phyloP scores from a whole-genome alignment of 495 filamentous ascomycete genomes.

The Penicillium alfredii region DNA sequence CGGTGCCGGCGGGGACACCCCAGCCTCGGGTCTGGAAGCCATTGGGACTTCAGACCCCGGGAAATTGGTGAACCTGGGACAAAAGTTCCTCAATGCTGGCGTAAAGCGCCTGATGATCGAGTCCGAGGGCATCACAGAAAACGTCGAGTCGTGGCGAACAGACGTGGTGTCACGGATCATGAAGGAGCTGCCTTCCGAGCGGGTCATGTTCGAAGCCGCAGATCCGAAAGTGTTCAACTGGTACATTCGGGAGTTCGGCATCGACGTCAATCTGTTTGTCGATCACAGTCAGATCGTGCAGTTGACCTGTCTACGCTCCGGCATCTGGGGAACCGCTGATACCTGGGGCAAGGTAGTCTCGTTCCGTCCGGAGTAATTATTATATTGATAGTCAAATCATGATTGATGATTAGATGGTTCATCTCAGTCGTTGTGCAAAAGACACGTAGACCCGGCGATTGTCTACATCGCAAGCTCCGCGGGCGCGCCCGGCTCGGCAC shows the following conservation, averaged over 20 bases:
- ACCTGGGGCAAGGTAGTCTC: constrained; percentile 55
- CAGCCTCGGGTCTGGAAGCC: constrained; percentile 40
- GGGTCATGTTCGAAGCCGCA: constrained; percentile 58
- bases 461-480: too few relatives aligned
- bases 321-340: constrained; percentile 53
- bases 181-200: constrained; percentile 47
- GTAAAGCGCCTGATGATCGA: constrained; percentile 58
- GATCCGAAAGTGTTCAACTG: constrained; percentile 55
- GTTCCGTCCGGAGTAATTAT: constrained; percentile 31
- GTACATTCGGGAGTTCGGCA: constrained; percentile 55
- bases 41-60: constrained; percentile 49
- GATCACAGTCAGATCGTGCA: constrained; percentile 59
- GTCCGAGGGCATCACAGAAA: constrained; percentile 58
- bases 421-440: too few relatives aligned
- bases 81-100: constrained; percentile 47
- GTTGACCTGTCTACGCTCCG: constrained; percentile 45
- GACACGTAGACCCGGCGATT: too few relatives aligned
- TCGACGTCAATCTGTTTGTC: constrained; percentile 56
- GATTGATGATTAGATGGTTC: too few relatives aligned
- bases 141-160: constrained; percentile 50
- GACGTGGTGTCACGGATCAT: constrained; percentile 52
- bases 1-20: constrained; percentile 54
- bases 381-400: too few relatives aligned
- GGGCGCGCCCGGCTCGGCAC: too few relatives aligned
- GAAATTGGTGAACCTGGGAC: constrained; percentile 46